Conservation (phyloP, 345 rosid genomes). For the Populus deltoides region DNA sequence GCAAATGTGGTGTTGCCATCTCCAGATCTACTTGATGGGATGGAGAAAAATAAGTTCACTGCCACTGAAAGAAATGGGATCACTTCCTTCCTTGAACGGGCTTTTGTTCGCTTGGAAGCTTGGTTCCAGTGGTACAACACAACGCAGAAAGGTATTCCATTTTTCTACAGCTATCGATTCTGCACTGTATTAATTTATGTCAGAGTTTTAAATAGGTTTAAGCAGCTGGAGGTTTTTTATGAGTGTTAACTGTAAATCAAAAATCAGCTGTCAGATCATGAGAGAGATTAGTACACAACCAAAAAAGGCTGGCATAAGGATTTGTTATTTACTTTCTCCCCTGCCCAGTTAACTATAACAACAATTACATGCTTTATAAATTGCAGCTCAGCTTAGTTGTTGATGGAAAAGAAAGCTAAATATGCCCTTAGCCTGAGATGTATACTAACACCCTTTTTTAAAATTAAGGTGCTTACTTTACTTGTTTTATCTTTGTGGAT, state of each 20-base stretch:
- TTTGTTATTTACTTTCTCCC: not conserved
- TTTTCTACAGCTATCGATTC: not conserved
- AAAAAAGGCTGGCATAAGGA: not conserved
- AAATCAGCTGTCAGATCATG: no score
- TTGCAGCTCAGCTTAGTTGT: not conserved
- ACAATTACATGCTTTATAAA: not conserved
- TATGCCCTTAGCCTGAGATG: not conserved
- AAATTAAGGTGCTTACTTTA: slow-evolving; percentile 5
- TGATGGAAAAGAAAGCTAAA: not conserved
- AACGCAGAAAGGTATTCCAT: slow-evolving; percentile 65
- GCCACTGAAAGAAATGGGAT: slow-evolving; percentile 53
- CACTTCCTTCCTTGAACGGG: slow-evolving; percentile 61
- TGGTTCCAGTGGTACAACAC: slow-evolving; percentile 92
- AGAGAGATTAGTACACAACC: no score
- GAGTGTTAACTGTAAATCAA: no score
- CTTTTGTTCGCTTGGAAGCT: slow-evolving; percentile 74
- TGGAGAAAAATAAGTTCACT: slow-evolving; percentile 53
- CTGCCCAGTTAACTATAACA: not conserved
- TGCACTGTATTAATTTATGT: no score
- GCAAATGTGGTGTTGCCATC: slow-evolving; percentile 3
- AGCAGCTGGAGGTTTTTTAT: no score
- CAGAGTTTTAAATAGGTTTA: no score
- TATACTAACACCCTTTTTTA: not conserved
- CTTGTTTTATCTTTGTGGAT: slow-evolving; percentile 2
- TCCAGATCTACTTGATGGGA: slow-evolving; percentile 61